Base-by-base conservation (phyloP, 2,329 filamentous ascomycete genomes). In the Hypoxylon sp. region DNA sequence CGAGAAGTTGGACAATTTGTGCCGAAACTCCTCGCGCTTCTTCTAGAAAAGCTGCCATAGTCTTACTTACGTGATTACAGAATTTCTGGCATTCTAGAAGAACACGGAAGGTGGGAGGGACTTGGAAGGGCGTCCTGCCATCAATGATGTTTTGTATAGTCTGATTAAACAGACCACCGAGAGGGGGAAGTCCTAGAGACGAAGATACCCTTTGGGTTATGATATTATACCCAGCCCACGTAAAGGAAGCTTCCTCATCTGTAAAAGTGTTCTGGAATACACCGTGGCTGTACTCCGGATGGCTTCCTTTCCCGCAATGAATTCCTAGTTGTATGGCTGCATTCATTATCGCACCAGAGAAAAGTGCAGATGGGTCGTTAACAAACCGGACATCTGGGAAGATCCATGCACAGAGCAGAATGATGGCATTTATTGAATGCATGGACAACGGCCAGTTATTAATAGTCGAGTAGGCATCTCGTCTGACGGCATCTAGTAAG, bases 191-290 rank as follows among this genome's bases (percentile, higher is more conserved):
- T 0, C 86, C 86, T 21, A 82, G 79, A 41, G 78, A 81, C 3
- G 83, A 80, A 2, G 82, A 76, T 28, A 80, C 75, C 83, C 82
- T 81, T 66, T 87, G 85, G 0, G 83, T 80, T 6, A 87, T 78
- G 13, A 86, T 83, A 23, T 85, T 86, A 67, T 84, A 84, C 1
- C 83, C 84, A 2, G 84, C 79, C 86, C 86, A 88, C 0, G 85
- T 86, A 50, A 79, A 83, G 0, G 81, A 80, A 2, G 85, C 85
- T 63, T 87, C 85, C 61, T 87, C 83, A 57, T 87, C 82, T 0
- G 83, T 83, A 45, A 82, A 79, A 50, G 81, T 79, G 23, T 81
- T 79, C 58, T 82, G 80, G 19, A 81, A 81, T 6, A 80, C 75
- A 0, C 83, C 82, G 11, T 84, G 79, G 43, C 80, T 79, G 59